phyloP scores from a whole-genome alignment of 75 land plant genomes.

The Pseudotsuga menziesii region DNA sequence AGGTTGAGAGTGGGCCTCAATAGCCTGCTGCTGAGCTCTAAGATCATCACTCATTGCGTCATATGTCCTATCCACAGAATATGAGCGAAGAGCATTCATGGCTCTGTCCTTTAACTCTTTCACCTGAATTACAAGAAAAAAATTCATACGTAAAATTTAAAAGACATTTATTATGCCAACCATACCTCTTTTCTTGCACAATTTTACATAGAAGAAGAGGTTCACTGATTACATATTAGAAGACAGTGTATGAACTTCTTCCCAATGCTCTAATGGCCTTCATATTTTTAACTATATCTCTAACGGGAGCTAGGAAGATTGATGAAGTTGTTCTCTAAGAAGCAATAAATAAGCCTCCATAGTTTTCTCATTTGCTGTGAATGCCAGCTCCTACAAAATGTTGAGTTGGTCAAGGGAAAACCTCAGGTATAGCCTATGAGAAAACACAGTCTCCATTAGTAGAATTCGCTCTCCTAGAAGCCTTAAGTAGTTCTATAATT shows the following conservation, averaged over 20 bases:
- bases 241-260: neutral
- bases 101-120: constrained; percentile 89
- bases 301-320: neutral
- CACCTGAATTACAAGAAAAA: constrained; percentile 35
- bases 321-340: neutral
- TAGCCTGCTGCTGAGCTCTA: constrained; percentile 24
- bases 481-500: neutral
- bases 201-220: neutral
- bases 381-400: neutral
- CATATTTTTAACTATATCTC: neutral
- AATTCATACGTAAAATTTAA: neutral
- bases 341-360: neutral
- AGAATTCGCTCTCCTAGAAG: neutral
- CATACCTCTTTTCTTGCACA: neutral
- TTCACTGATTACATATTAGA: neutral
- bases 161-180: neutral
- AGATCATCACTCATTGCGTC: constrained; percentile 33
- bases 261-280: no score
- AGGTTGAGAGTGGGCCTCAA: constrained; percentile 38
- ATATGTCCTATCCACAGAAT: constrained; percentile 28
- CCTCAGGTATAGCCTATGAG: neutral
- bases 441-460: neutral
- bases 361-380: neutral
- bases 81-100: constrained; percentile 63
- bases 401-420: neutral